Conservation (phyloP, 352 stramenopile genomes). For the Discostella stelligera region DNA sequence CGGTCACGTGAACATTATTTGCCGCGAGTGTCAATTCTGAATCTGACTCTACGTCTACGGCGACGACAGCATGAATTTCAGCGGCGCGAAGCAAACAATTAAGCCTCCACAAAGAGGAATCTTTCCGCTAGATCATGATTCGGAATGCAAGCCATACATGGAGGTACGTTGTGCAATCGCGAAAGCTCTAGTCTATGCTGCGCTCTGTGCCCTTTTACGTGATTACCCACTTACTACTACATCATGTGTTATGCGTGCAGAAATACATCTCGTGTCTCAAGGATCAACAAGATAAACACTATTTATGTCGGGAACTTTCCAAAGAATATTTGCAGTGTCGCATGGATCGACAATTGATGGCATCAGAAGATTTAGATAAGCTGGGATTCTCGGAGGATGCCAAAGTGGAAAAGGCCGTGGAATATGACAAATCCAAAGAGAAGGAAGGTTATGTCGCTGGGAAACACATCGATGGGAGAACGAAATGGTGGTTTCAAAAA, state of each 20-base stretch:
- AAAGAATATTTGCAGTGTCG: conserved; percentile 80
- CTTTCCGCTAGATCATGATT: conserved; percentile 75
- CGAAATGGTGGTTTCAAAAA: conserved; percentile 78
- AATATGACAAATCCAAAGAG: conserved; percentile 81
- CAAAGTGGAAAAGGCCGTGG: conserved; percentile 61
- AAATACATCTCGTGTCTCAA: conserved; percentile 76
- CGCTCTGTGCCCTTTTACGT: too few relatives aligned
- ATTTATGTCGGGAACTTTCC: conserved; percentile 75
- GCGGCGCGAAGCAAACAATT: conserved; percentile 74
- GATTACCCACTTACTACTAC: neutral
- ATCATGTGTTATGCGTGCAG: conserved; percentile 20
- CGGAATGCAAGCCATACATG: conserved; percentile 69
- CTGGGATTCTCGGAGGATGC: conserved; percentile 69
- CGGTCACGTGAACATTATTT: too few relatives aligned
- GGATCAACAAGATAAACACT: conserved; percentile 68
- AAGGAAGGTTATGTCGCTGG: conserved; percentile 76
- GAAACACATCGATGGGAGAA: conserved; percentile 75
- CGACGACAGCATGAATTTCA: conserved; percentile 71
- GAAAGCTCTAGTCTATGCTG: neutral
- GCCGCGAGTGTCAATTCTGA: too few relatives aligned
- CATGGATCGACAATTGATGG: conserved; percentile 79
- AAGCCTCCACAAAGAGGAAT: conserved; percentile 77
- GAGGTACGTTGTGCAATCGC: conserved; percentile 22
- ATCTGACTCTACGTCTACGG: neutral
- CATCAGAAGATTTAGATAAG: conserved; percentile 77